Percentiles rank a stretch among this genome's conserved stretches.
These are phyloP conservation scores for Phaseolus coccineus DNA, from an alignment of 331 rosid genomes.

Conservation along the genomic window DNA sequence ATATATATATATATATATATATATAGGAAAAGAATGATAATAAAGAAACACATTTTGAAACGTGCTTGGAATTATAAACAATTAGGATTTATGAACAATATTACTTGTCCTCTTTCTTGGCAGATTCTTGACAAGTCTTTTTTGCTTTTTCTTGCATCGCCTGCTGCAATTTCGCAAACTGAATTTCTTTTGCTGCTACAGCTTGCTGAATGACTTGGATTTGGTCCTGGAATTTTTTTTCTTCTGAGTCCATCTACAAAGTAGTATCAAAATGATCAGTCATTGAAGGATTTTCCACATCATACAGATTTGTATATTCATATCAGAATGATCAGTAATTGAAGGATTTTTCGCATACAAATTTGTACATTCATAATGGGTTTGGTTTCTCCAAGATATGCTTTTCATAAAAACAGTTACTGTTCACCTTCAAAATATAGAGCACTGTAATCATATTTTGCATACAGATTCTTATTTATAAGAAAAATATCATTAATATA, in stretches of 20 bases:
- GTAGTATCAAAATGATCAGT: constrained; percentile 10
- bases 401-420: neutral
- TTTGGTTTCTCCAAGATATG: neutral
- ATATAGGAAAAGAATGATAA: neutral
- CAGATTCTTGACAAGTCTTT: constrained; percentile 41
- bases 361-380: no score
- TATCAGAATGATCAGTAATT: no score
- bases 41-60: neutral
- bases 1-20: neutral
- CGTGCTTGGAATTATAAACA: neutral
- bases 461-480: constrained; percentile 2
- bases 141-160: constrained; percentile 55
- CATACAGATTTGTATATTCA: no score
- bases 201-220: constrained; percentile 57
- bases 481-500: constrained; percentile 17
- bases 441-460: constrained; percentile 6
- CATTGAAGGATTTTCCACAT: neutral
- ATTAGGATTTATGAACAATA: neutral
- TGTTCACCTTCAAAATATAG: constrained; percentile 3
- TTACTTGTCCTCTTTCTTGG: constrained; percentile 44
- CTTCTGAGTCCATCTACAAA: constrained; percentile 66
- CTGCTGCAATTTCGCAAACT: constrained; percentile 63
- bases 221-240: constrained; percentile 58
- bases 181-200: constrained; percentile 60
- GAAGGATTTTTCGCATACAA: no score